Conservation (phyloP, 2,329 filamentous ascomycete species). For the Trichoderma sp. region DNA sequence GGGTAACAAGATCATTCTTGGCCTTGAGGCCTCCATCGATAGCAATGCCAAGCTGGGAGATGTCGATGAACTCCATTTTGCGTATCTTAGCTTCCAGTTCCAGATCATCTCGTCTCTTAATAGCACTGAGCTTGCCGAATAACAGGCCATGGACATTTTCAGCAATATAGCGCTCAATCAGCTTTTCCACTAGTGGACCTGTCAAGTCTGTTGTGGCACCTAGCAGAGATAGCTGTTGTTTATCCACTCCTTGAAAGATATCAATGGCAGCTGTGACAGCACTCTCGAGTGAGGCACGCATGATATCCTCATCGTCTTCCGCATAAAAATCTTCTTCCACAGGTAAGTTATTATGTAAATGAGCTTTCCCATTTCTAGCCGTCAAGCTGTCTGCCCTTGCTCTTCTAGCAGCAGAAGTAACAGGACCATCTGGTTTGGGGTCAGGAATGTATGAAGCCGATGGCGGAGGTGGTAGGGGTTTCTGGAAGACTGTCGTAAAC, state of each 20-base stretch:
- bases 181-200: constrained; percentile 83
- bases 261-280: constrained; percentile 93
- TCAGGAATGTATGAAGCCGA: constrained; percentile 62
- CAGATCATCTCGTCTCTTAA: constrained; percentile 78
- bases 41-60: constrained; percentile 88
- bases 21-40: constrained; percentile 76
- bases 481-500: constrained; percentile 82
- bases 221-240: constrained; percentile 87
- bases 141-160: constrained; percentile 91
- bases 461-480: constrained; percentile 75
- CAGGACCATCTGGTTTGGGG: constrained; percentile 58
- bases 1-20: constrained; percentile 78
- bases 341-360: constrained; percentile 42
- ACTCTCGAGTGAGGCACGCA: constrained; percentile 85
- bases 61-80: constrained; percentile 91
- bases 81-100: constrained; percentile 88
- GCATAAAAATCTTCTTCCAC: constrained; percentile 69
- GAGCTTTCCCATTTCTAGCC: constrained; percentile 37
- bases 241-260: constrained; percentile 92
- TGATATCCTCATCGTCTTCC: constrained; percentile 88
- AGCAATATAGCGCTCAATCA: constrained; percentile 92
- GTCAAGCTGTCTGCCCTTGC: constrained; percentile 55
- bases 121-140: constrained; percentile 77
- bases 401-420: constrained; percentile 56
- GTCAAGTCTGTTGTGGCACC: constrained; percentile 93